Base-by-base conservation (phyloP, 192 early-diverging fungal species). In the Obelidium mucronatum region DNA sequence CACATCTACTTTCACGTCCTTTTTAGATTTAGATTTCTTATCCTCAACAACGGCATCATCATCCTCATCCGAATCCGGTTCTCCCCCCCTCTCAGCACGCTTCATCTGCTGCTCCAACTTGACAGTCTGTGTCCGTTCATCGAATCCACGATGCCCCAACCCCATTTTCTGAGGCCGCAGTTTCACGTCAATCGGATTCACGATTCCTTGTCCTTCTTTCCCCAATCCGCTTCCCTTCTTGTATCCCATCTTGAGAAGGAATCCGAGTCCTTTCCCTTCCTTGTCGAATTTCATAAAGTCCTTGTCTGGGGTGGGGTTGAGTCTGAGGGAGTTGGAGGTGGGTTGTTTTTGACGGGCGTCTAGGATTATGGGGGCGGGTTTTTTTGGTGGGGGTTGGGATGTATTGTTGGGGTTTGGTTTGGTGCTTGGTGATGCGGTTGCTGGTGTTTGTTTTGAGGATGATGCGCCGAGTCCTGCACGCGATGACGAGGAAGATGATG, bases 161-260 rank as follows among this genome's bases (percentile, higher is more conserved):
- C 96, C 97, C 87, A 91, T 90, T 67, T 90, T 86, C 11, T 72
- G 68, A 2, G 94, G 96, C 37, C 96, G 91, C 19, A 92, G 65
- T 73, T 93, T 94, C 5, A 93, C 93, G 56, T 98, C 92, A 35
- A 99, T 92, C 3, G 97, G 97, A 58, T 95, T 92, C 2, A 94
- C 86, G 26, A 96, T 96, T 70, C 97, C 97, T 52, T 84, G 81
- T 3, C 95, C 94, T 5, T 92, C 90, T 54, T 84, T 84, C 1
- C 97, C 97, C n/a, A 99, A 82, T 71, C 96, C 96, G 82, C 93
- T 85, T 19, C 97, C 97, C 30, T 82, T 83, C 74, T 87, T 87
- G 89, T 93, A 99, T 37, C 96, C 96, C 93, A 96, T 95, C 73
- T 93, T 94, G 60, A 90, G 81, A 86, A 99, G 85, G 89, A 96